Evolutionary conservation across 208 protist genomes (phyloP).

Genomic region (Tetramitus jugosus): DNA sequence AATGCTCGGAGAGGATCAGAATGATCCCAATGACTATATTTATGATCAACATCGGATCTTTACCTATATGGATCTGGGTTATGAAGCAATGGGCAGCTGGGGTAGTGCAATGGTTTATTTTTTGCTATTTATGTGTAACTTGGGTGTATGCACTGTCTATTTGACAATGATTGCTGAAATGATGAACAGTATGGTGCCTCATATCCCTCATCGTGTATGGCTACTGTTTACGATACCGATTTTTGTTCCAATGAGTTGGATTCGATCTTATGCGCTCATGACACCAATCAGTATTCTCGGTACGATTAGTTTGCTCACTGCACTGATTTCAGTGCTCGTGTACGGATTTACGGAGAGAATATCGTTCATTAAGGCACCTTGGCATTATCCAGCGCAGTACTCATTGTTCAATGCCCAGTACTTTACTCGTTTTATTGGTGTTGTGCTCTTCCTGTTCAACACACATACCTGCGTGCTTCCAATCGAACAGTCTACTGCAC

Average conservation of each 20-base stretch:
- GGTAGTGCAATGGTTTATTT: neutral
- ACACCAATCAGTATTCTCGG: neutral
- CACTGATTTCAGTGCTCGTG: neutral
- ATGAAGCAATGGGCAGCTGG: slow-evolving; percentile 9
- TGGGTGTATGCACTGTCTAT: slow-evolving; percentile 15
- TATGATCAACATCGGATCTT: neutral
- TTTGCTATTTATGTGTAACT: neutral
- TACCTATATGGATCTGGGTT: slow-evolving; percentile 13
- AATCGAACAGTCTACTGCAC: neutral
- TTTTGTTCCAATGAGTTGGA: neutral
- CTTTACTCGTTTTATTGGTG: neutral
- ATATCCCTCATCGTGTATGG: neutral
- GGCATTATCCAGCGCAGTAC: neutral
- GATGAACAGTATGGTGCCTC: neutral
- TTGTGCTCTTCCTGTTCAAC: neutral
- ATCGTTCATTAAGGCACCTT: slow-evolving; percentile 3
- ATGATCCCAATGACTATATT: slow-evolving; percentile 22
- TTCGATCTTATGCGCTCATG: neutral
- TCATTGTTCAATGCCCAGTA: neutral
- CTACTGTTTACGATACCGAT: neutral
- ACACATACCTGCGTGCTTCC: neutral
- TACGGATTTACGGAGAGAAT: slow-evolving; percentile 2
- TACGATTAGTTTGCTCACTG: neutral
- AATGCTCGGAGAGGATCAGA: neutral
- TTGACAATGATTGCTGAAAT: neutral